These are phyloP conservation scores for Bidens hawaiensis DNA, from an alignment of 140 eudicot genomes.

Conservation along the genomic window DNA sequence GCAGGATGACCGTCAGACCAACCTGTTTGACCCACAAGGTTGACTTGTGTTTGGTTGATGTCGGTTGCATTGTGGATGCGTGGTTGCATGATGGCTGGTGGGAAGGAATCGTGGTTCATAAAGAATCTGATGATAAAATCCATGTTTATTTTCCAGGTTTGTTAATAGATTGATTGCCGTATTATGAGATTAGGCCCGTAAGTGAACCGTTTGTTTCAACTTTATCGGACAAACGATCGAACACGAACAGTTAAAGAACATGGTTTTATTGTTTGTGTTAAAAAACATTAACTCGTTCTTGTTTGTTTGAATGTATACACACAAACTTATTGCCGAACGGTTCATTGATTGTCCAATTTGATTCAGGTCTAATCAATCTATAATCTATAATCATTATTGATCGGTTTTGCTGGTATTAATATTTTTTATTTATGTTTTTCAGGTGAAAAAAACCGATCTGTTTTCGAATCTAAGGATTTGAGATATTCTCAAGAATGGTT, in stretches of 20 bases:
- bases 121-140: constrained; percentile 46
- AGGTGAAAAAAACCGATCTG: constrained; percentile 49
- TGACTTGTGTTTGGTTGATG: constrained; percentile 11
- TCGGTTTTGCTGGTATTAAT: too few relatives aligned
- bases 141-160: constrained; percentile 76
- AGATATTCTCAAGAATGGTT: constrained; percentile 82
- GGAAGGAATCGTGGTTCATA: constrained; percentile 82
- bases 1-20: constrained; percentile 70
- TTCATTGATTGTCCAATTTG: too few relatives aligned
- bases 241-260: too few relatives aligned
- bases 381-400: too few relatives aligned
- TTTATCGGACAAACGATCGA: too few relatives aligned
- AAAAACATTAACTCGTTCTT: too few relatives aligned
- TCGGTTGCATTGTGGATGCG: constrained; percentile 76
- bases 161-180: neutral
- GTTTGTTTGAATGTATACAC: too few relatives aligned
- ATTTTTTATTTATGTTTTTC: constrained; percentile 33
- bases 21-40: constrained; percentile 9
- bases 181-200: too few relatives aligned
- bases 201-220: too few relatives aligned
- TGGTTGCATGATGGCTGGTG: constrained; percentile 98
- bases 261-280: too few relatives aligned
- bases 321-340: too few relatives aligned
- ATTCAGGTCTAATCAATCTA: too few relatives aligned
- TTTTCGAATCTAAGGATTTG: constrained; percentile 34